phyloP scores from a whole-genome alignment of 1,139 yeast species.

The Keqinozyma sinolaborantium region DNA sequence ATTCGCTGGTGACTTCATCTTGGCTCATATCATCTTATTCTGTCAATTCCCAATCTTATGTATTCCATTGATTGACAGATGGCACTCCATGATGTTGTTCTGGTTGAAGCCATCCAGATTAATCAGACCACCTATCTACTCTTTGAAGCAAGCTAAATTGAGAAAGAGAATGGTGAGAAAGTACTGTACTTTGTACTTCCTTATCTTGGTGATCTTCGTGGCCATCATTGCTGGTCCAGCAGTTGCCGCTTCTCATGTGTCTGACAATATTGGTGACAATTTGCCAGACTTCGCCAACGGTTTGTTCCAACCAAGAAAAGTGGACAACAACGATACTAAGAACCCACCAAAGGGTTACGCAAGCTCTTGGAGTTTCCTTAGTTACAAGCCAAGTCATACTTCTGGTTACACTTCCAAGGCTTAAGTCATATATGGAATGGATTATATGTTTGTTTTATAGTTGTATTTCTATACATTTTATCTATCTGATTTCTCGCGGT shows the following conservation, averaged over 20 bases:
- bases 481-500: slow-evolving; percentile 1
- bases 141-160: slow-evolving; percentile 93
- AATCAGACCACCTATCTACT: slow-evolving; percentile 97
- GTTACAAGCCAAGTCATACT: slow-evolving; percentile 50
- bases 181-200: slow-evolving; percentile 80
- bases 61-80: slow-evolving; percentile 89
- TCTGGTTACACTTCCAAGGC: slow-evolving; percentile 63
- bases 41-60: slow-evolving; percentile 83
- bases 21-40: slow-evolving; percentile 87
- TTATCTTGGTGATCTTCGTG: slow-evolving; percentile 65
- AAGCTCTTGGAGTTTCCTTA: slow-evolving; percentile 46
- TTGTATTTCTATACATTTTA: slow-evolving; percentile 1
- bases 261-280: slow-evolving; percentile 27
- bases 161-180: slow-evolving; percentile 98
- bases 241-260: slow-evolving; percentile 49
- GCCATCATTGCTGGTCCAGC: slow-evolving; percentile 92
- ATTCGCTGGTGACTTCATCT: slow-evolving; percentile 93
- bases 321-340: slow-evolving; percentile 73
- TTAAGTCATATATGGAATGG: slow-evolving; percentile 18
- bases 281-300: slow-evolving; percentile 57
- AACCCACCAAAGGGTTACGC: slow-evolving; percentile 51
- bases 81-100: slow-evolving; percentile 98
- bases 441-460: slow-evolving; percentile 1
- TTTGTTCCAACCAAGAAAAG: slow-evolving; percentile 85
- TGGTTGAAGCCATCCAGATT: slow-evolving; percentile 98